Conservation (phyloP, 2,329 filamentous ascomycete genomes). For the Exophiala spinifera region DNA sequence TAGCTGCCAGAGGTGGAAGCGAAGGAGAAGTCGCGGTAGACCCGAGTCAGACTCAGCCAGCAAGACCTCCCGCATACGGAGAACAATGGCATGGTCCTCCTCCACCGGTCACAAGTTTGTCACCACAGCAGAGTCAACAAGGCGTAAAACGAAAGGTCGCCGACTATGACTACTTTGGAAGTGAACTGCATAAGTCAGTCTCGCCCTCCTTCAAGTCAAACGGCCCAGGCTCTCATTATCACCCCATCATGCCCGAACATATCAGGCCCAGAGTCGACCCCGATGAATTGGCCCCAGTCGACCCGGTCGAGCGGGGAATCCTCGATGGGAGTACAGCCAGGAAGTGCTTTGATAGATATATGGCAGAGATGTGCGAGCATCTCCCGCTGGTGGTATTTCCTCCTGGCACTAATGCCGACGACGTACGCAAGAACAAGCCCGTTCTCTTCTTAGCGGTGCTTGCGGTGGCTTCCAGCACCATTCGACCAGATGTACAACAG, state of each 20-base stretch:
- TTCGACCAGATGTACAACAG: conserved; percentile 57
- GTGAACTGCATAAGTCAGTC: conserved; percentile 25
- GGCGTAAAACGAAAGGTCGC: conserved; percentile 27
- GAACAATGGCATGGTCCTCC: conserved; percentile 26
- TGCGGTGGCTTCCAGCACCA: conserved; percentile 51
- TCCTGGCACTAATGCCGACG: conserved; percentile 51
- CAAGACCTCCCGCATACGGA: conserved; percentile 13
- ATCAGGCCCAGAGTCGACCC: conserved; percentile 11
- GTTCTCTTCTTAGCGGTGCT: conserved; percentile 59
- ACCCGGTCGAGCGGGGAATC: conserved; percentile 50
- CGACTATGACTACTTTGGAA: conserved; percentile 27
- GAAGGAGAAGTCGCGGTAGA: conserved; percentile 27
- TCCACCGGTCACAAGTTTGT: conserved; percentile 15
- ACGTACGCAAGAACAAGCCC: conserved; percentile 57
- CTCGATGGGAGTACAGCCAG: conserved; percentile 52
- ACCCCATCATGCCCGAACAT: conserved; percentile 10
- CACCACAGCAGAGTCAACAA: conserved; percentile 18
- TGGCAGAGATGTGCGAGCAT: conserved; percentile 52
- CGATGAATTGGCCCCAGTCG: conserved; percentile 34
- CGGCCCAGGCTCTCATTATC: conserved; percentile 5
- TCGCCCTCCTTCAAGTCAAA: conserved; percentile 15
- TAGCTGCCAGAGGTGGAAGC: conserved; percentile 56
- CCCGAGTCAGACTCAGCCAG: conserved; percentile 13
- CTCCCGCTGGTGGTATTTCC: conserved; percentile 60
- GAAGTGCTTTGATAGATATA: conserved; percentile 57